A percentile compares a stretch with the other conserved stretches of the same genome.
These are phyloP conservation scores for Trametopsis cervina DNA, from an alignment of 768 basidiomycete species.

Conservation along the genomic window DNA sequence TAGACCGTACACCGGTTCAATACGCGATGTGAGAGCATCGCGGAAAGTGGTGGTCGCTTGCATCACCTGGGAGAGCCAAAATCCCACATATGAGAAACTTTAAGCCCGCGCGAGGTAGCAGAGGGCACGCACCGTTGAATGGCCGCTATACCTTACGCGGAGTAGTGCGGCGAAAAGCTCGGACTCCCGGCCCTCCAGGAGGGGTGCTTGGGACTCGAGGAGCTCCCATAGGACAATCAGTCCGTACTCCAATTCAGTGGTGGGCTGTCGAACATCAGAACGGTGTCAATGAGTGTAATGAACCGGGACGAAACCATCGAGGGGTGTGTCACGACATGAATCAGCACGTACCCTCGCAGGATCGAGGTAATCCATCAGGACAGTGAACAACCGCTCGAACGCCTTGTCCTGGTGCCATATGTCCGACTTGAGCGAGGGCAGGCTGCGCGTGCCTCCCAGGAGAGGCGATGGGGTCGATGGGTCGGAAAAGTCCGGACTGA, in stretches of 20 bases:
- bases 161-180: conserved; percentile 70
- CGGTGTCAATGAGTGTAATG: conserved; percentile 3
- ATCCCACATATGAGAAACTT: neutral
- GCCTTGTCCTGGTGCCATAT: conserved; percentile 69
- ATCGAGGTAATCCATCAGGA: conserved; percentile 56
- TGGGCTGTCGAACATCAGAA: conserved; percentile 35
- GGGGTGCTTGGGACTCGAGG: conserved; percentile 62
- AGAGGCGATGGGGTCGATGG: conserved; percentile 57
- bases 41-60: conserved; percentile 81
- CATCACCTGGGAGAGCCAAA: conserved; percentile 45
- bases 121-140: conserved; percentile 48
- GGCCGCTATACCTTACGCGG: conserved; percentile 64
- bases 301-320: conserved; percentile 1
- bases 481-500: conserved; percentile 43
- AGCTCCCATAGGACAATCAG: conserved; percentile 82
- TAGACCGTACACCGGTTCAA: conserved; percentile 80
- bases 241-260: conserved; percentile 67
- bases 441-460: conserved; percentile 27
- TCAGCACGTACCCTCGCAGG: conserved; percentile 46
- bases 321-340: conserved; percentile 1
- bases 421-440: conserved; percentile 41
- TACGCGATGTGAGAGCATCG: conserved; percentile 60
- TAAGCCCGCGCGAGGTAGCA: neutral
- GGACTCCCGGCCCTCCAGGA: conserved; percentile 75
- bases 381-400: conserved; percentile 65